Evolutionary conservation across 768 basidiomycete species (phyloP).

Genomic region (Macrolepiota dolichaula): DNA sequence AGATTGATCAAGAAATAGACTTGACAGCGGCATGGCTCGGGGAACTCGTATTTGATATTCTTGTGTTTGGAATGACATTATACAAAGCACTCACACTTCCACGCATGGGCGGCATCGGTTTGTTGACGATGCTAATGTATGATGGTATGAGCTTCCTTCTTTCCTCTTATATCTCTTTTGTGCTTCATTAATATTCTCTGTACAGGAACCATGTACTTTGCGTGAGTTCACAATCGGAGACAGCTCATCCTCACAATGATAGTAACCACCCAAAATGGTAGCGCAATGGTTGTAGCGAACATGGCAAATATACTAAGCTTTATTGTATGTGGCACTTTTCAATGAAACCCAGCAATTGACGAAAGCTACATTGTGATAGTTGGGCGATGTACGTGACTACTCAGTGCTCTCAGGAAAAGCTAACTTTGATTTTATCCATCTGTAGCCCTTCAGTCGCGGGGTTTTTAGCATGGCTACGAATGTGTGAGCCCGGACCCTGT

Average conservation of each 20-base stretch:
- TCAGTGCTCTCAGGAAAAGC: background rate
- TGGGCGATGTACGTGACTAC: conserved; percentile 26
- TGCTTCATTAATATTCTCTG: background rate
- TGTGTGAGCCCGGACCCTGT: background rate
- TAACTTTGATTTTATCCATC: background rate
- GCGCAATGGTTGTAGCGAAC: conserved; percentile 33
- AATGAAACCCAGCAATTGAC: background rate
- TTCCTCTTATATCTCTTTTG: background rate
- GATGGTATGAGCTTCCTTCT: background rate
- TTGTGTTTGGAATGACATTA: no score
- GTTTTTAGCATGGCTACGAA: background rate
- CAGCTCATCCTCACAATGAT: background rate
- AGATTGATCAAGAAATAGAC: background rate
- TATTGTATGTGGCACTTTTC: conserved; percentile 23
- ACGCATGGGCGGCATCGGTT: conserved; percentile 16
- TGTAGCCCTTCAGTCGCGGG: background rate
- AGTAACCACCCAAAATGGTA: conserved; percentile 10
- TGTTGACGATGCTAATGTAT: conserved; percentile 32
- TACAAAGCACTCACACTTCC: conserved; percentile 26
- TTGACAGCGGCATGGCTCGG: background rate
- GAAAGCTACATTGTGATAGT: conserved; percentile 17
- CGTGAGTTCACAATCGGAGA: conserved; percentile 19
- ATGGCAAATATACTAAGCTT: conserved; percentile 35
- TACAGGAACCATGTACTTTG: conserved; percentile 37
- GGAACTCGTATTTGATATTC: no score